These are phyloP conservation scores for Saccharomycopsis fibuligera DNA, from an alignment of 805 yeast species.

Conservation along the genomic window DNA sequence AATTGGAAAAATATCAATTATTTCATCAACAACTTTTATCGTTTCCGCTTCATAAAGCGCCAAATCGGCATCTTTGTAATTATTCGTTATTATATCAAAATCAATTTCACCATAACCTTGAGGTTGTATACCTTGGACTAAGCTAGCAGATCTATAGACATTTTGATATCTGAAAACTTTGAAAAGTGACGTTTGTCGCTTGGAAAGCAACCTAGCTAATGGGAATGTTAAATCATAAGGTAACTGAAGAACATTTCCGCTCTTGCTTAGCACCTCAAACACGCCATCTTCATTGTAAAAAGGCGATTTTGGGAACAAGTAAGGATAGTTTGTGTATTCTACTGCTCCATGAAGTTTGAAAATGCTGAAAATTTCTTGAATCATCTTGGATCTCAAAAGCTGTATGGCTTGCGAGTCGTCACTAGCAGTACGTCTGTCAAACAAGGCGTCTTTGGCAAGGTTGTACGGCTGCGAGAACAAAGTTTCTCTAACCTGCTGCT, in stretches of 20 bases:
- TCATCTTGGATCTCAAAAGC: conserved; percentile 53
- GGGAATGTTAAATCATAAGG: conserved; percentile 90
- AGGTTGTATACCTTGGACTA: conserved; percentile 61
- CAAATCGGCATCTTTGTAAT: conserved; percentile 32
- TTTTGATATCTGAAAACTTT: conserved; percentile 50
- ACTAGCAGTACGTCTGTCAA: conserved; percentile 43
- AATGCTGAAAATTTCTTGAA: conserved; percentile 51
- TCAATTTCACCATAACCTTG: conserved; percentile 74
- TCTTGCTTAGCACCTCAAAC: conserved; percentile 74
- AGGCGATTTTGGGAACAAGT: conserved; percentile 77
- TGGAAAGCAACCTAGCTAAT: conserved; percentile 76
- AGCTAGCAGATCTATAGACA: conserved; percentile 67
- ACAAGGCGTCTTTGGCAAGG: conserved; percentile 77
- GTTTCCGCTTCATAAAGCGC: conserved; percentile 82
- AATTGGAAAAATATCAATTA: conserved; percentile 59
- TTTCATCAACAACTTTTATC: conserved; percentile 73
- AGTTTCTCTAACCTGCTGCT: conserved; percentile 82
- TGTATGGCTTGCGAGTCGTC: conserved; percentile 12
- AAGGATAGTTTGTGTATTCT: conserved; percentile 58
- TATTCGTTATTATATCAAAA: conserved; percentile 70
- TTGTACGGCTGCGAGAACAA: conserved; percentile 81
- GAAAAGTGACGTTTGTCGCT: conserved; percentile 24
- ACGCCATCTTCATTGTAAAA: conserved; percentile 59
- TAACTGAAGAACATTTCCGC: conserved; percentile 82
- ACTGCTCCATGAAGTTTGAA: conserved; percentile 84